Evolutionary conservation across 106 monocot genomes (phyloP), one percentile per base, ranked within the genome.

Genomic region (Vanilla planifolia): DNA sequence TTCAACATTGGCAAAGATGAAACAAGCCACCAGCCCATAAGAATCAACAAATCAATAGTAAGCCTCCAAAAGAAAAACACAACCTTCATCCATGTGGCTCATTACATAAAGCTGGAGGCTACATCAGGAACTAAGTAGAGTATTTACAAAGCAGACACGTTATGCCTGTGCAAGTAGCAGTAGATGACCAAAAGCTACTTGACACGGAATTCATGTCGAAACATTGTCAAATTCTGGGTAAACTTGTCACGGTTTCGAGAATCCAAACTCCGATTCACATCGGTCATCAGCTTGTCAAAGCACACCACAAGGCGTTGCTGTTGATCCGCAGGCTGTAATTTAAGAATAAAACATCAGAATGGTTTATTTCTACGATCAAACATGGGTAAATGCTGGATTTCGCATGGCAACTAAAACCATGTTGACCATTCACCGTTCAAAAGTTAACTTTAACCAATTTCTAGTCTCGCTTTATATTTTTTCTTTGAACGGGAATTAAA

Each of bases 271-370:
- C 82, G 75, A 1, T 75, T 82, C 8, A 95, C 90, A 66, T 95
- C 95, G 33, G 59, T 68, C 95, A 95, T 95, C 46, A 95, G 76
- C 79, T 95, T 95, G 63, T 95, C 90, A 43, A 95, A 95, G 57
- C 80, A 86, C 30, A 62, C 51, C 16, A 80, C 81, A 8, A 89
- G 75, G 35, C 90, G 85, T 66, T 89, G 86, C 41, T 84, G 83
- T 39, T 95, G 86, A 73, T 95, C 95, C 7, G 53, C 55, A 15
- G 90, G 76, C 95, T 95, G 95, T 72, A 80, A 56, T 50, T 59
- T 62, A 23, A 61, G 17, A 27, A 62, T 43, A 62, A 6, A 59
- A 23, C 16, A 52, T 17, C 33, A 19, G 10, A 32, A 33, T 35
- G 34, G 20, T 13, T n/a, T 6, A 33, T 44, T 24, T 22, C 21